Evolutionary conservation across 495 filamentous ascomycete genomes (phyloP), one percentile per base, ranked within the genome.

Genomic region (Pseudevernia furfuracea): DNA sequence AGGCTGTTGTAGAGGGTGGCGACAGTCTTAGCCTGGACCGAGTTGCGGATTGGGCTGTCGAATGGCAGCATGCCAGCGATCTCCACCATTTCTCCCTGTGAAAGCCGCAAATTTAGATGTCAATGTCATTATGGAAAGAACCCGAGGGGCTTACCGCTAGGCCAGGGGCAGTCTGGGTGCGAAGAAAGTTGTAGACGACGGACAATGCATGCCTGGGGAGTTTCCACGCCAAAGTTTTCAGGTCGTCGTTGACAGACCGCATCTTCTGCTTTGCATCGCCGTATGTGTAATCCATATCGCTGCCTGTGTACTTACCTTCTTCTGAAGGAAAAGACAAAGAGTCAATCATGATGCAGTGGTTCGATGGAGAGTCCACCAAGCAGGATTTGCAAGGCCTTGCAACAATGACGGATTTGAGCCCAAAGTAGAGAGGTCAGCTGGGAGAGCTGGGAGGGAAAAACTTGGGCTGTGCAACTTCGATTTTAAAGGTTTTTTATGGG

Each of bases 1-100:
- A 88, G 74, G 53, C 79, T 84, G 65, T 78, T 73, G 83, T 83
- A 88, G 15, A 87, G 75, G 30, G 77, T 72, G 9, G 38, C 11
- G 10, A 58, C 56, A 7, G 56, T 58, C 15, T 44, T 32, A 25
- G 59, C 59, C 17, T 61, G 59, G 14, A 34, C 38, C 23, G 21
- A 15, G 39, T 61, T 61, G 11, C 44, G 59, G 11, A 61, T 23
- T 12, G 41, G 59, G 39, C 59, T 46, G 25, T 52, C 32, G 30
- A 30, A 21, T 28, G 59, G 39, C n/a, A 52, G 56, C 36, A 48
- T 48, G 14, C 41, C 59, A 3, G 44, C 44, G 6, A 61, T 32
- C 19, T 61, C 44, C 17, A 46, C 41, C 56, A 58, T 32, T 34
- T 41, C 56, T 58, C 38, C 21, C 52, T 56, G 23, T 32, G 52